These are phyloP conservation scores for Cladochytrium replicatum DNA, from an alignment of 192 early-diverging fungal genomes.

Conservation along the genomic window DNA sequence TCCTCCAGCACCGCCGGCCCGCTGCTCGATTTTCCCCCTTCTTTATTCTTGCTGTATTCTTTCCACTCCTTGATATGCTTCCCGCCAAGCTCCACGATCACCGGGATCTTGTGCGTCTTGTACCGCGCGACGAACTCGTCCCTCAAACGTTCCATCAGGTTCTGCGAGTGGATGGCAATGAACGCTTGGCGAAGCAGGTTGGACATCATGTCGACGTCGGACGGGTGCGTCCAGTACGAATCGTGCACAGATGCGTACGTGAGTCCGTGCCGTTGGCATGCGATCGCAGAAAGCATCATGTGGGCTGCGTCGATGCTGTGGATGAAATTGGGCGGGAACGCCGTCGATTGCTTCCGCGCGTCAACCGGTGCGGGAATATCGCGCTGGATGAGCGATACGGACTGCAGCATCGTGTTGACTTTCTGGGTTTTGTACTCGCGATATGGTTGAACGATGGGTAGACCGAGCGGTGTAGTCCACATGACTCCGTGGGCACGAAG, in stretches of 20 bases:
- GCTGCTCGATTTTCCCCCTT: constrained; percentile 6
- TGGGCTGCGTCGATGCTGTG: constrained; percentile 96
- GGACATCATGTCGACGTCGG: constrained; percentile 79
- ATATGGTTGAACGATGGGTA: constrained; percentile 97
- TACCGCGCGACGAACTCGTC: constrained; percentile 78
- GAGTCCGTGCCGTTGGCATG: constrained; percentile 65
- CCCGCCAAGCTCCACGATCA: constrained; percentile 18
- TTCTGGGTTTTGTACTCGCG: constrained; percentile 46
- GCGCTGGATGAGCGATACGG: constrained; percentile 60
- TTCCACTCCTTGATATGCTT: constrained; percentile 19
- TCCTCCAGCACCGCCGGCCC: neutral
- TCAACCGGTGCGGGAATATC: constrained; percentile 70
- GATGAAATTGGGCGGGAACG: constrained; percentile 98
- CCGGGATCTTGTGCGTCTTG: constrained; percentile 55
- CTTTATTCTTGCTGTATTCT: constrained; percentile 12
- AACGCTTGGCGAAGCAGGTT: constrained; percentile 80
- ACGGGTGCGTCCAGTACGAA: constrained; percentile 96
- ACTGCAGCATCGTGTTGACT: constrained; percentile 72
- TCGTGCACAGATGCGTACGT: constrained; percentile 95
- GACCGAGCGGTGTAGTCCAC: constrained; percentile 91
- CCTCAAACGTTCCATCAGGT: constrained; percentile 75
- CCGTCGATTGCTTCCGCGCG: constrained; percentile 81
- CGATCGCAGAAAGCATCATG: constrained; percentile 89
- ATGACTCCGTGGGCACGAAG: too few relatives aligned
- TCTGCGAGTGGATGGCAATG: constrained; percentile 68